Percentiles rank a stretch among this genome's conserved stretches.
phyloP scores from a whole-genome alignment of 2,329 filamentous ascomycete species.

The Aspergillus spinulosporus region DNA sequence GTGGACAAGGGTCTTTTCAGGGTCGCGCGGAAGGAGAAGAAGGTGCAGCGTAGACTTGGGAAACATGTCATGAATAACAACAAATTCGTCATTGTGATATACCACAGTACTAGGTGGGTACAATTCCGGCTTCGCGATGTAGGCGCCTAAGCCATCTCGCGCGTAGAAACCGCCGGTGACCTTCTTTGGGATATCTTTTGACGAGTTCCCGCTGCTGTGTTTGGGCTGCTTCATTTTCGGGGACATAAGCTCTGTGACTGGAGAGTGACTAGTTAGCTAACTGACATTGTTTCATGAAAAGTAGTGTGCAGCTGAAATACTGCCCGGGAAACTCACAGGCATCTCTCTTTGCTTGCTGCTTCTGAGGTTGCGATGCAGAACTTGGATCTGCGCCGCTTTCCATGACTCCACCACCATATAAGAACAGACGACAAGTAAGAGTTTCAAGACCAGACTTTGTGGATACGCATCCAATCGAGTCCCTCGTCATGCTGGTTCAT shows the following conservation, averaged over 20 bases:
- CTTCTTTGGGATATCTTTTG: conserved; percentile 23
- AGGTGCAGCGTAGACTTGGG: conserved; percentile 84
- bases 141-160: conserved; percentile 65
- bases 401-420: neutral
- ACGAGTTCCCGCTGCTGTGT: conserved; percentile 20
- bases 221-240: conserved; percentile 47
- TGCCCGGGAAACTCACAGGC: conserved; percentile 31
- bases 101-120: conserved; percentile 63
- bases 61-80: conserved; percentile 77
- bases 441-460: neutral
- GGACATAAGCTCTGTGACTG: conserved; percentile 58
- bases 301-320: neutral
- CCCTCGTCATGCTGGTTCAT: neutral
- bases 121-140: conserved; percentile 63
- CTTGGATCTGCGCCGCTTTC: conserved; percentile 13
- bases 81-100: conserved; percentile 67
- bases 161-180: conserved; percentile 36
- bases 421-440: neutral
- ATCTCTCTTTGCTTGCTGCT: conserved; percentile 36
- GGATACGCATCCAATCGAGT: neutral
- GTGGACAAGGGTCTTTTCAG: conserved; percentile 61
- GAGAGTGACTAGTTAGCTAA: neutral
- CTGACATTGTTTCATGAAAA: neutral
- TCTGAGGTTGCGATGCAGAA: neutral
- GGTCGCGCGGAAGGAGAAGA: conserved; percentile 78